Conservation (phyloP, 2,329 filamentous ascomycete genomes). For the Thelonectria blattea region DNA sequence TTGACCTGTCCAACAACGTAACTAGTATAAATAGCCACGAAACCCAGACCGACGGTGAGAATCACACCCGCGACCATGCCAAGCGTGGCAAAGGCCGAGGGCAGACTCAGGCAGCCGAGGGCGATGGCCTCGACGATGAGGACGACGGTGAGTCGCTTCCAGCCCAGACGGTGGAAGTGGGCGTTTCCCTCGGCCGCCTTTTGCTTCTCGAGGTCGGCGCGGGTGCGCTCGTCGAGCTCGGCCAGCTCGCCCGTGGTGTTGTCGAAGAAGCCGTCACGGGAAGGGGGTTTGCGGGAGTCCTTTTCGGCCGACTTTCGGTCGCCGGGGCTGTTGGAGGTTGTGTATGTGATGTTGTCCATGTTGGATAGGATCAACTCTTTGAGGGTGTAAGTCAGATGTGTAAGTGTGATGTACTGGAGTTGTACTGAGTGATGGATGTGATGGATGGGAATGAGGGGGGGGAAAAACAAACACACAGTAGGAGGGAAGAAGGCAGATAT, state of each 20-base stretch:
- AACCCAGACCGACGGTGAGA: slow-evolving; percentile 22
- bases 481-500: slow-evolving; percentile 2
- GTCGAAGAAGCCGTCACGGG: slow-evolving; percentile 37
- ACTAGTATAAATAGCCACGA: slow-evolving; percentile 25
- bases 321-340: slow-evolving; percentile 14
- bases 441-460: background rate
- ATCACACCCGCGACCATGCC: slow-evolving; percentile 22
- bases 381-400: too few relatives aligned
- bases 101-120: slow-evolving; percentile 15
- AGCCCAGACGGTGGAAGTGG: slow-evolving; percentile 22
- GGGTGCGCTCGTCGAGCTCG: slow-evolving; percentile 46
- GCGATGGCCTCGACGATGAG: slow-evolving; percentile 24
- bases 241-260: slow-evolving; percentile 40
- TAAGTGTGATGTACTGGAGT: too few relatives aligned
- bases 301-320: slow-evolving; percentile 25
- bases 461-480: background rate
- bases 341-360: slow-evolving; percentile 28
- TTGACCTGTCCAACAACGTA: slow-evolving; percentile 39
- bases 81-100: slow-evolving; percentile 16
- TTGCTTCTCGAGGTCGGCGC: slow-evolving; percentile 26
- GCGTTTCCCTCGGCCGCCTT: slow-evolving; percentile 18
- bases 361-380: background rate
- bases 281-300: slow-evolving; percentile 6
- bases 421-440: background rate
- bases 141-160: slow-evolving; percentile 21